phyloP scores from a whole-genome alignment of 805 yeast species.

The Kluyveromyces lactis region DNA sequence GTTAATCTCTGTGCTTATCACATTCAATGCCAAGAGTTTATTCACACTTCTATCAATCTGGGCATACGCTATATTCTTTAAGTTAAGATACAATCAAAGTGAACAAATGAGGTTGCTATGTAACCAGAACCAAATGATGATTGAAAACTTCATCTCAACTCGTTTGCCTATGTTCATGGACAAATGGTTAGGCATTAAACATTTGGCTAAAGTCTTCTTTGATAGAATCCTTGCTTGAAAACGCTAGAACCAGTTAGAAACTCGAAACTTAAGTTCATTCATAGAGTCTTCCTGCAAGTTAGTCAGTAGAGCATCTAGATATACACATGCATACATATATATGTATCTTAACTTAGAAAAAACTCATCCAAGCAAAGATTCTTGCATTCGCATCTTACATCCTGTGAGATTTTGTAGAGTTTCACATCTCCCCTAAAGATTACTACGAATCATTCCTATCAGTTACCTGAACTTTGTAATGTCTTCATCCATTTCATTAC shows the following conservation, averaged over 20 bases:
- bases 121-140: constrained; percentile 36
- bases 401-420: too few relatives aligned
- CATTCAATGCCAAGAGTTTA: constrained; percentile 22
- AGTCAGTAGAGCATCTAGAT: too few relatives aligned
- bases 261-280: too few relatives aligned
- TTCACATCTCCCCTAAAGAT: too few relatives aligned
- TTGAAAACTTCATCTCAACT: constrained; percentile 31
- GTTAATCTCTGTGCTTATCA: constrained; percentile 27
- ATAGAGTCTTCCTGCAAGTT: too few relatives aligned
- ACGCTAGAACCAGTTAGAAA: not conserved
- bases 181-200: constrained; percentile 18
- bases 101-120: constrained; percentile 45
- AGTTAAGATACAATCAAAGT: constrained; percentile 51
- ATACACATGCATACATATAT: too few relatives aligned
- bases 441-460: too few relatives aligned
- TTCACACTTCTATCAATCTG: constrained; percentile 34
- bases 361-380: too few relatives aligned
- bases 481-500: too few relatives aligned
- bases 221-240: constrained; percentile 3
- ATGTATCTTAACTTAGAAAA: too few relatives aligned
- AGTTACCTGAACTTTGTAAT: too few relatives aligned
- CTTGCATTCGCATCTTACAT: too few relatives aligned
- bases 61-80: constrained; percentile 46
- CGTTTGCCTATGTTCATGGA: constrained; percentile 29
- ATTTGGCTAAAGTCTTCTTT: constrained; percentile 13